Evolutionary conservation across 768 basidiomycete species (phyloP).

Genomic region (Phlegmacium glaucopus): DNA sequence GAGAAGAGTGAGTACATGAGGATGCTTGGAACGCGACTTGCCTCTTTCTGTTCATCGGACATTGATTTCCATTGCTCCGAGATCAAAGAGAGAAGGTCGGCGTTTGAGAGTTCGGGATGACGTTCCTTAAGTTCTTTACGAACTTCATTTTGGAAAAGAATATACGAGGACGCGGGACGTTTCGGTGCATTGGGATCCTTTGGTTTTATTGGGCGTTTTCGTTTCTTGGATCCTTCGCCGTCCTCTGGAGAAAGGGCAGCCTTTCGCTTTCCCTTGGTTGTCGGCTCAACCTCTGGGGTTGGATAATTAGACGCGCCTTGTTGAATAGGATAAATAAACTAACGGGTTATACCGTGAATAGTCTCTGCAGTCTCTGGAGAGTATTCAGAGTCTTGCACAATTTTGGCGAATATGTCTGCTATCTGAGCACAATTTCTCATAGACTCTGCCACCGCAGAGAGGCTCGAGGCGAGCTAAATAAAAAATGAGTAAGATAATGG

Average conservation of each 20-base stretch:
- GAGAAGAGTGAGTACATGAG: constrained; percentile 2
- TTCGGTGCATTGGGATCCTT: constrained; percentile 94
- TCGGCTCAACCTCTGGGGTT: constrained; percentile 14
- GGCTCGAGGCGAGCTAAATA: constrained; percentile 50
- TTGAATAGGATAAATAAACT: constrained; percentile 9
- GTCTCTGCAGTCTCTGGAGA: constrained; percentile 19
- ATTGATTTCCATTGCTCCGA: constrained; percentile 73
- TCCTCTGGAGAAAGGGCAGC: constrained; percentile 35
- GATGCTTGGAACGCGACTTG: constrained; percentile 35
- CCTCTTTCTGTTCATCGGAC: constrained; percentile 68
- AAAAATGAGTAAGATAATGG: constrained; percentile 10
- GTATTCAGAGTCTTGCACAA: constrained; percentile 37
- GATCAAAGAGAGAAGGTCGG: constrained; percentile 71
- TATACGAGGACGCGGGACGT: constrained; percentile 88
- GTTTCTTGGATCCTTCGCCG: constrained; percentile 44
- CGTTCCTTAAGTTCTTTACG: constrained; percentile 67
- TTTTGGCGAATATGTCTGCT: constrained; percentile 56
- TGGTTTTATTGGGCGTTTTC: constrained; percentile 62
- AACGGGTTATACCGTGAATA: constrained; percentile 17
- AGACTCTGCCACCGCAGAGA: constrained; percentile 54
- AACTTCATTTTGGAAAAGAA: constrained; percentile 91
- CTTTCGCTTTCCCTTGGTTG: constrained; percentile 53
- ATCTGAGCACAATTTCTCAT: constrained; percentile 61
- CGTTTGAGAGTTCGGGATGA: constrained; percentile 62
- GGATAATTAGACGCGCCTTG: constrained; percentile 14